phyloP scores from a whole-genome alignment of 257 asterid species.

The Nicotiana tomentosiformis region DNA sequence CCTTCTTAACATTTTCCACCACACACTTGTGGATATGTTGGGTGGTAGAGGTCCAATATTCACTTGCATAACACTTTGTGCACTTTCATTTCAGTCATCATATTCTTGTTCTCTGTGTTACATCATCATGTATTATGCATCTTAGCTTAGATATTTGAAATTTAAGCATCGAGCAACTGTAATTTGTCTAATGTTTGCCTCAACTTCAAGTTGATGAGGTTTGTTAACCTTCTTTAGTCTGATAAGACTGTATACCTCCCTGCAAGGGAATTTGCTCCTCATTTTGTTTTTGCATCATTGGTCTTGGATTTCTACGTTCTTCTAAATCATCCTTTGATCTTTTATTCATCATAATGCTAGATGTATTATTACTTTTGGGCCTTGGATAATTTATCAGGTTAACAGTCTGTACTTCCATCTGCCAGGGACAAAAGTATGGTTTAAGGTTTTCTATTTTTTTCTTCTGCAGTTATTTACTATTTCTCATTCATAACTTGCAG shows the following conservation, averaged over 20 bases:
- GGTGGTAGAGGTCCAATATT: background rate
- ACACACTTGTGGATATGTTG: background rate
- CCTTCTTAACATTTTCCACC: background rate
- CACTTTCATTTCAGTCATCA: background rate
- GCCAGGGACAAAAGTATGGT: slow-evolving; percentile 4
- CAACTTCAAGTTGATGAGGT: background rate
- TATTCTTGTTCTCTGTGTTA: background rate
- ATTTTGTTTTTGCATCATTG: background rate
- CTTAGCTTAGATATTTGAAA: background rate
- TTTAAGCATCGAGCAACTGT: background rate
- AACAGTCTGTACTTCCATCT: background rate
- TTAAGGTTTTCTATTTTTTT: background rate
- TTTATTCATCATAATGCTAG: background rate
- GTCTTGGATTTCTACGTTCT: background rate
- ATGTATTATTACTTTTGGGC: background rate
- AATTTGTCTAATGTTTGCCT: background rate
- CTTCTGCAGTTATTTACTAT: background rate
- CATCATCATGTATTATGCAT: background rate
- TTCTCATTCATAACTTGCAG: slow-evolving; percentile 29
- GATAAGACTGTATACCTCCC: background rate
- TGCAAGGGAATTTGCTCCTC: slow-evolving; percentile 13
- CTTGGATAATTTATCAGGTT: background rate
- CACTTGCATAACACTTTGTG: background rate
- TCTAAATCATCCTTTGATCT: background rate
- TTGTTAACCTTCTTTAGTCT: slow-evolving; percentile 8